phyloP scores from a whole-genome alignment of 805 yeast genomes.

The Candida ipomoeae region DNA sequence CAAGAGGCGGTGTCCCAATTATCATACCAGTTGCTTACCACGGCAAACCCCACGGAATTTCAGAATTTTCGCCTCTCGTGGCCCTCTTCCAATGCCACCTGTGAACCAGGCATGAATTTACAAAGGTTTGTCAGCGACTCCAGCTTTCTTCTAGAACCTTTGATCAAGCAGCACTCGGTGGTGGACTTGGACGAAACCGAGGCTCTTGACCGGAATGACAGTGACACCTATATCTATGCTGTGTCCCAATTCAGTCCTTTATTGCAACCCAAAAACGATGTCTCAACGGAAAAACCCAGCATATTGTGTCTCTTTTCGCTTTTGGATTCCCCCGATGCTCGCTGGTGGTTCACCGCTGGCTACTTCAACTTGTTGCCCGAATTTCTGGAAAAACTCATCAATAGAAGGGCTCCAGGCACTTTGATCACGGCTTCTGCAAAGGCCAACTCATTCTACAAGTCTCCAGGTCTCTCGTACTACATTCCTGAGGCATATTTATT shows the following conservation, averaged over 20 bases:
- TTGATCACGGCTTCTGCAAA: conserved; percentile 90
- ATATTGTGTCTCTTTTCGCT: conserved; percentile 57
- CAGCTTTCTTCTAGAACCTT: conserved; percentile 51
- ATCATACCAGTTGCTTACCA: conserved; percentile 58
- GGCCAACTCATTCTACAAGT: conserved; percentile 86
- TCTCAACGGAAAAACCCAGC: conserved; percentile 78
- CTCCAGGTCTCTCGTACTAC: conserved; percentile 74
- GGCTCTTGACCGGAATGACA: conserved; percentile 26
- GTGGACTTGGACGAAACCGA: conserved; percentile 29
- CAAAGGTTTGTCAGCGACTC: conserved; percentile 53
- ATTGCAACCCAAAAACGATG: conserved; percentile 49
- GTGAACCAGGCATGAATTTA: conserved; percentile 60
- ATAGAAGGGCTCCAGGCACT: conserved; percentile 55
- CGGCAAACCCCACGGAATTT: conserved; percentile 31
- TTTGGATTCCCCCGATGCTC: conserved; percentile 49
- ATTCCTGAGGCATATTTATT: conserved; percentile 85
- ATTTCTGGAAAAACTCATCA: conserved; percentile 54
- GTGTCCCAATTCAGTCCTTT: conserved; percentile 88
- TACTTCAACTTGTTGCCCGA: conserved; percentile 88
- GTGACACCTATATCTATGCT: conserved; percentile 76
- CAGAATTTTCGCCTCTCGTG: conserved; percentile 60
- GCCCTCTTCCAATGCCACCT: conserved; percentile 65
- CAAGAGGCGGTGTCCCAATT: conserved; percentile 64
- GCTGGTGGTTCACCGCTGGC: conserved; percentile 93
- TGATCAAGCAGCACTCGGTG: conserved; percentile 46